Evolutionary conservation across 495 filamentous ascomycete species (phyloP).

Genomic region (Penicillium pulvis): DNA sequence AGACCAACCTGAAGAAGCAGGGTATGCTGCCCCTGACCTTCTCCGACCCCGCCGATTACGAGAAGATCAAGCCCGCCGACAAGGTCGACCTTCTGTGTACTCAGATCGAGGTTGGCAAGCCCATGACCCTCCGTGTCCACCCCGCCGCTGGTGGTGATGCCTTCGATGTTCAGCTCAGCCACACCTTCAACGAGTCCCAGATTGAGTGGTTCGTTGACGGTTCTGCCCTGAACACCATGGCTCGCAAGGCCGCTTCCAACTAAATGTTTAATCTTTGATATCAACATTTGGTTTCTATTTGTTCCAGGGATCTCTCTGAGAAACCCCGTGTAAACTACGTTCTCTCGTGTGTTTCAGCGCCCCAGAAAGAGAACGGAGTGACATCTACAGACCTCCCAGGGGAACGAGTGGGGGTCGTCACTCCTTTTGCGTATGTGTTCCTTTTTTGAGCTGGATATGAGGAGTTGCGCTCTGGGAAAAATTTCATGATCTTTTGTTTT

Average conservation of each 20-base stretch:
- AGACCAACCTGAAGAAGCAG: slow-evolving; percentile 99
- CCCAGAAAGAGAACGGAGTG: slow-evolving; percentile 19
- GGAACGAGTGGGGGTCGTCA: slow-evolving; percentile 4
- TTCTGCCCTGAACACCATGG: slow-evolving; percentile 97
- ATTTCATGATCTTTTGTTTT: slow-evolving; percentile 46
- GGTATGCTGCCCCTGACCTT: slow-evolving; percentile 99
- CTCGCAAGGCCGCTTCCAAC: slow-evolving; percentile 59
- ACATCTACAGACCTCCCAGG: slow-evolving; percentile 1
- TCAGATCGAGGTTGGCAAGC: slow-evolving; percentile 89
- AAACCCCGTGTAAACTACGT: slow-evolving; percentile 37
- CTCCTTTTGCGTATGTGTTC: slow-evolving; percentile 12
- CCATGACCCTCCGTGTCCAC: slow-evolving; percentile 88
- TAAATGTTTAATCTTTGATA: slow-evolving; percentile 30
- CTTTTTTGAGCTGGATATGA: slow-evolving; percentile 31
- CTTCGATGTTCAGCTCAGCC: slow-evolving; percentile 81
- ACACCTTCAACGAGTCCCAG: slow-evolving; percentile 97
- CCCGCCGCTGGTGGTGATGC: slow-evolving; percentile 73
- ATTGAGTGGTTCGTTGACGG: slow-evolving; percentile 99
- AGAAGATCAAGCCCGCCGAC: slow-evolving; percentile 92
- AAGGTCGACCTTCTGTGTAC: slow-evolving; percentile 90
- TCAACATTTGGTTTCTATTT: background rate
- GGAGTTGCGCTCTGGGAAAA: slow-evolving; percentile 46
- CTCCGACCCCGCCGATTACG: slow-evolving; percentile 91
- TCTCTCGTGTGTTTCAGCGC: slow-evolving; percentile 29
- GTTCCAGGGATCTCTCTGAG: slow-evolving; percentile 8